A percentile compares a stretch with the other conserved stretches of the same genome.
phyloP scores from a whole-genome alignment of 2,329 filamentous ascomycete species.

The Bisporella sp. region DNA sequence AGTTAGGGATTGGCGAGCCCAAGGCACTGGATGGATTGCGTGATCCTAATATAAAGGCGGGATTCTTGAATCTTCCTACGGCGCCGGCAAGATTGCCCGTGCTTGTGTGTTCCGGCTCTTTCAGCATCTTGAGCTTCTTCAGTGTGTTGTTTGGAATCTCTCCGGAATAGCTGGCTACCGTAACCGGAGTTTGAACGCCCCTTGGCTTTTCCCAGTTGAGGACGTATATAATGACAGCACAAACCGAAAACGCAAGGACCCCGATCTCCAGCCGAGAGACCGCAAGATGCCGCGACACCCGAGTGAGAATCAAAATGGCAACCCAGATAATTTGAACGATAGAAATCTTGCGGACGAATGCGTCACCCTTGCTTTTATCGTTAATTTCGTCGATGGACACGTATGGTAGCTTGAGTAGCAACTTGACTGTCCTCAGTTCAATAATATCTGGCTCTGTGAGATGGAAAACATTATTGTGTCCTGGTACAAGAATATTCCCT shows the following conservation, averaged over 20 bases:
- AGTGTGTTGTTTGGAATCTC: background rate
- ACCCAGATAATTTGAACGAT: slow-evolving; percentile 11
- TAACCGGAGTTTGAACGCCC: slow-evolving; percentile 1
- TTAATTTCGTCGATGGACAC: slow-evolving; percentile 43
- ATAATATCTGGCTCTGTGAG: background rate
- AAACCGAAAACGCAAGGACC: slow-evolving; percentile 5
- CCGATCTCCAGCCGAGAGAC: slow-evolving; percentile 13
- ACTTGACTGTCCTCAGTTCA: background rate
- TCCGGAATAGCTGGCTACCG: background rate
- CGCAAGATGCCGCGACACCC: background rate
- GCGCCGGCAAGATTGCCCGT: background rate
- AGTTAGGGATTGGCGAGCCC: too few relatives aligned
- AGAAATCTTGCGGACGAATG: slow-evolving; percentile 3
- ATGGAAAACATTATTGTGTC: background rate
- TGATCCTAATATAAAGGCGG: too few relatives aligned
- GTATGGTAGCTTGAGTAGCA: slow-evolving; percentile 2
- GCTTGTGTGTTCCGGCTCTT: background rate
- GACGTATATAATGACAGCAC: slow-evolving; percentile 6
- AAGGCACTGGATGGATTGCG: background rate
- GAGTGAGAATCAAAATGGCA: slow-evolving; percentile 1
- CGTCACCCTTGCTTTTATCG: slow-evolving; percentile 33
- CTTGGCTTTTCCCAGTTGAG: slow-evolving; percentile 10
- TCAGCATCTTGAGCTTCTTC: background rate
- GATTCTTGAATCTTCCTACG: background rate
- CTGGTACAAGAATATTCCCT: background rate